Percentiles rank a stretch among this genome's conserved stretches.
These are phyloP conservation scores for Eutypa lata DNA, from an alignment of 2,329 filamentous ascomycete genomes.

Conservation along the genomic window DNA sequence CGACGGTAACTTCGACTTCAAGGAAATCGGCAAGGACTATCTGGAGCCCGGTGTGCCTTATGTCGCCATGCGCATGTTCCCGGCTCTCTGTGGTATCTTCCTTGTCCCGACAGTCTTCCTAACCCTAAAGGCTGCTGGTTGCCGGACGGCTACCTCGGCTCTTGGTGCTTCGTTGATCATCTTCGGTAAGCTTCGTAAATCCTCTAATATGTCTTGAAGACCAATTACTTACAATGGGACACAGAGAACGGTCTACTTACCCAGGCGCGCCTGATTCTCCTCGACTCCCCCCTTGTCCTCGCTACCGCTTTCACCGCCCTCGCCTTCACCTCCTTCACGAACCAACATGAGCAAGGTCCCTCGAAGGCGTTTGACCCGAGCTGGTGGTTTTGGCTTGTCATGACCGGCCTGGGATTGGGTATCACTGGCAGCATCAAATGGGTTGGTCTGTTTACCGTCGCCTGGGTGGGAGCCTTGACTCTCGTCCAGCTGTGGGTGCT, in stretches of 20 bases:
- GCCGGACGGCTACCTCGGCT: conserved; percentile 78
- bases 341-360: conserved; percentile 93
- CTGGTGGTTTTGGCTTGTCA: conserved; percentile 97
- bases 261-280: conserved; percentile 90
- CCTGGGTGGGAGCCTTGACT: conserved; percentile 92
- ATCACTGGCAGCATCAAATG: conserved; percentile 96
- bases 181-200: conserved; percentile 65
- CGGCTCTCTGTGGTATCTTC: conserved; percentile 83
- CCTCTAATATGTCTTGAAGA: conserved; percentile 2
- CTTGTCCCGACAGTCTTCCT: conserved; percentile 92
- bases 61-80: conserved; percentile 93
- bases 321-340: conserved; percentile 88
- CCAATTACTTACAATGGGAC: conserved; percentile 23
- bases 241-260: conserved; percentile 92
- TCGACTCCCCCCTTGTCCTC: conserved; percentile 91
- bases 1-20: conserved; percentile 95
- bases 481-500: conserved; percentile 92
- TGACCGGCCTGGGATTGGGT: conserved; percentile 83
- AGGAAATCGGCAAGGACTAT: conserved; percentile 99
- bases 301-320: conserved; percentile 91
- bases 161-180: conserved; percentile 85
- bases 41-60: conserved; percentile 92
- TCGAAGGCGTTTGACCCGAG: conserved; percentile 79
- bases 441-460: conserved; percentile 98
- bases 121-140: conserved; percentile 86